These are phyloP conservation scores for Dalechampia spathulata DNA, from an alignment of 441 rosid genomes.

Conservation along the genomic window DNA sequence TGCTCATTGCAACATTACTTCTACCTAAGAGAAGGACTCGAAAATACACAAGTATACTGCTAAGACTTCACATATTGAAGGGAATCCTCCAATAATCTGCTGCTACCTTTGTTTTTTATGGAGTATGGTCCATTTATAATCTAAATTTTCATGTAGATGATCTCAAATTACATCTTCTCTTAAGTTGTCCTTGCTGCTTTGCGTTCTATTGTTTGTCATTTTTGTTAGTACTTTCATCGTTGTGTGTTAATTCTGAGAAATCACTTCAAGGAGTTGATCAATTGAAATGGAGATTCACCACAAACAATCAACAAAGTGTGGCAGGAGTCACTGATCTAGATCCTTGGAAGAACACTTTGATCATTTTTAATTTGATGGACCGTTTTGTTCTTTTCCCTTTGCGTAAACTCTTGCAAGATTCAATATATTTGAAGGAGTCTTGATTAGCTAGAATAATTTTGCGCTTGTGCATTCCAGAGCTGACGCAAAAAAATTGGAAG, in stretches of 20 bases:
- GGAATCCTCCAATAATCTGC: too few species aligned
- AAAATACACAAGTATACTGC: too few species aligned
- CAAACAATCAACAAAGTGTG: background rate
- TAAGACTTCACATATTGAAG: too few species aligned
- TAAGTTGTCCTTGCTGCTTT: too few species aligned
- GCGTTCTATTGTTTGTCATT: too few species aligned
- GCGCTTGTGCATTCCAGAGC: slow-evolving; percentile 29
- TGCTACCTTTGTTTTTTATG: too few species aligned
- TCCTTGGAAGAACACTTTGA: background rate
- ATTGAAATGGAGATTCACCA: background rate
- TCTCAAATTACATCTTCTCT: too few species aligned
- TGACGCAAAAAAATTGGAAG: slow-evolving; percentile 87
- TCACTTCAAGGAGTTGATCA: too few species aligned
- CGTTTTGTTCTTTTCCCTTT: background rate
- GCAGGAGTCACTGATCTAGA: background rate
- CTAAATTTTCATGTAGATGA: too few species aligned
- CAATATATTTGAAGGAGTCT: background rate
- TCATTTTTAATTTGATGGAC: background rate
- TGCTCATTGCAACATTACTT: background rate
- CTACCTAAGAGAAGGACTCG: background rate
- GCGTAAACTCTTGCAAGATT: background rate
- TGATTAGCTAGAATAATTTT: slow-evolving; percentile 1
- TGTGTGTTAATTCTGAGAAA: too few species aligned
- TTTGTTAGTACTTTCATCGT: too few species aligned
- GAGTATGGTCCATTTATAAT: too few species aligned